These are phyloP conservation scores for Protostelium mycophagum DNA, from an alignment of 78 protist species.

Conservation along the genomic window DNA sequence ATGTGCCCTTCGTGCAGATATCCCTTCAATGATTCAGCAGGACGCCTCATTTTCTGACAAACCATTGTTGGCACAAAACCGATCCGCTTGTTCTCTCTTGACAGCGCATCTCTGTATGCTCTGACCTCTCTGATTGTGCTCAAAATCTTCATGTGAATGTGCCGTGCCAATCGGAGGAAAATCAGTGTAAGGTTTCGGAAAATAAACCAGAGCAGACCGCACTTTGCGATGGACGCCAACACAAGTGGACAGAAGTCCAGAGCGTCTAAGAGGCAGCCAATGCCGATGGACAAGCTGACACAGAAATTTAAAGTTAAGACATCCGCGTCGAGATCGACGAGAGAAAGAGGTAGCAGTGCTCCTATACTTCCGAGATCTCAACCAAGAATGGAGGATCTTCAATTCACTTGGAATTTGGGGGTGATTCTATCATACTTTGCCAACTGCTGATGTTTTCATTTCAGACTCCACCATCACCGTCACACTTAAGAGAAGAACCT, in stretches of 20 bases:
- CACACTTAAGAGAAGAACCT: background rate
- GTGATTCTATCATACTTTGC: background rate
- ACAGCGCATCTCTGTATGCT: background rate
- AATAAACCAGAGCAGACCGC: background rate
- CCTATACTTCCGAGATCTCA: background rate
- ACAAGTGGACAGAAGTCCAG: background rate
- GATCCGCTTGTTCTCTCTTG: background rate
- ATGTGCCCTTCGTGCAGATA: background rate
- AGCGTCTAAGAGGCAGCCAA: background rate
- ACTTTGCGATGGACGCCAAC: too few species aligned
- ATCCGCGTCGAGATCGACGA: background rate
- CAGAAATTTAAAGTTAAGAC: background rate
- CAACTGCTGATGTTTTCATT: too few species aligned
- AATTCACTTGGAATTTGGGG: background rate
- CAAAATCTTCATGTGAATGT: background rate
- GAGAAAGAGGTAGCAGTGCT: background rate
- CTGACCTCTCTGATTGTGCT: background rate
- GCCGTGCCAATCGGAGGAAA: background rate
- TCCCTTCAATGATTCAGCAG: background rate
- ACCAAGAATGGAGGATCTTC: background rate
- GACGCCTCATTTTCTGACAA: background rate
- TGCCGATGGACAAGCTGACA: background rate
- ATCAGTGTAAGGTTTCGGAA: background rate
- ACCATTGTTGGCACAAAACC: background rate
- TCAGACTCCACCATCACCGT: background rate